Percentiles rank a stretch among this genome's conserved stretches.
Conservation (phyloP, 1,139 yeast species). For the Saccharomyces hybrid region DNA sequence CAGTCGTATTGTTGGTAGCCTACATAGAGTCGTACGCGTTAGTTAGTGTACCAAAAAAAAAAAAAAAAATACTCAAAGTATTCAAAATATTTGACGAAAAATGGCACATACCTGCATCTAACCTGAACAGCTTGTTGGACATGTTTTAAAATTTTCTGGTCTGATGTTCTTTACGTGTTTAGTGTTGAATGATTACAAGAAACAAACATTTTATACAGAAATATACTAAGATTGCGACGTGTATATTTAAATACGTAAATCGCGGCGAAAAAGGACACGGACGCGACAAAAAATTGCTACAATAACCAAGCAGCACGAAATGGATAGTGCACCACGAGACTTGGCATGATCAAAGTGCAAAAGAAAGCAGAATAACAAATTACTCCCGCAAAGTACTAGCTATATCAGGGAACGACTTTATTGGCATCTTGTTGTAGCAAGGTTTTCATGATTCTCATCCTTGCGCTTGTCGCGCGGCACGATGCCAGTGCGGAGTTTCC, state of each 20-base stretch:
- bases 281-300: background rate
- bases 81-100: background rate
- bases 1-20: conserved; percentile 70
- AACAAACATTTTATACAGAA: background rate
- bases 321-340: background rate
- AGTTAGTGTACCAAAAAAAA: conserved; percentile 4
- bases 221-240: background rate
- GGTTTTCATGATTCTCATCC: background rate
- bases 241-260: background rate
- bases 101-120: conserved; percentile 32
- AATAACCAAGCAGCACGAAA: background rate
- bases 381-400: background rate
- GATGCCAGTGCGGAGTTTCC: background rate
- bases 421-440: background rate
- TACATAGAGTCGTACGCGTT: conserved; percentile 6
- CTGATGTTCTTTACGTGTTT: background rate
- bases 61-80: background rate
- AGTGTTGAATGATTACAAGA: background rate
- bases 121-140: conserved; percentile 33
- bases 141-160: conserved; percentile 10
- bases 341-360: background rate
- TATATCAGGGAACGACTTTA: background rate
- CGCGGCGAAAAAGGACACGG: background rate
- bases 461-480: background rate
- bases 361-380: background rate